phyloP scores from a whole-genome alignment of 2,329 filamentous ascomycete genomes.

The Magnaporthiopsis incrustans region DNA sequence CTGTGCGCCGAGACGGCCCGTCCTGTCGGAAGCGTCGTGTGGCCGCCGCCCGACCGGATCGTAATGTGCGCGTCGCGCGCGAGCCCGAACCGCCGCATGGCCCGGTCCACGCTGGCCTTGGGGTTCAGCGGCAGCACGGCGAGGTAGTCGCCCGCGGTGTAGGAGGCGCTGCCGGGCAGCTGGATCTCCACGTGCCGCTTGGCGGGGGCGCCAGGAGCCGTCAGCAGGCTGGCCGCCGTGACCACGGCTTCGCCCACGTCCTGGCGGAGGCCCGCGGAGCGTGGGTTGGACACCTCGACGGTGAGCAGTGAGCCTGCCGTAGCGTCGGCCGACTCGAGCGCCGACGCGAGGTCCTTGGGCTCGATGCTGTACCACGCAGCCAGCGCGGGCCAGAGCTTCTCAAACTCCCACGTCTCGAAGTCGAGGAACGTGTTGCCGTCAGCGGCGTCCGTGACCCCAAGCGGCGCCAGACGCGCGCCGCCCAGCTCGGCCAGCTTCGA shows the following conservation, averaged over 20 bases:
- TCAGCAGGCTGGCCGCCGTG: conserved; percentile 42
- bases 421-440: conserved; percentile 59
- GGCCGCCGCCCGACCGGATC: conserved; percentile 39
- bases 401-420: conserved; percentile 60
- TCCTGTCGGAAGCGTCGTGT: conserved; percentile 46
- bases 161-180: conserved; percentile 57
- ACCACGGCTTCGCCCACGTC: conserved; percentile 56
- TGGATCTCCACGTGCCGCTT: conserved; percentile 63
- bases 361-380: conserved; percentile 29
- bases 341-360: conserved; percentile 17
- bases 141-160: conserved; percentile 69
- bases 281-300: conserved; percentile 44
- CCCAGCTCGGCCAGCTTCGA: conserved; percentile 41
- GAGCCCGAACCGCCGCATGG: conserved; percentile 56
- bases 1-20: conserved; percentile 52
- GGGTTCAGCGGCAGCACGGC: conserved; percentile 67
- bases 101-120: conserved; percentile 50
- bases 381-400: conserved; percentile 41
- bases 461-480: conserved; percentile 33
- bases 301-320: conserved; percentile 20
- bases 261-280: conserved; percentile 51
- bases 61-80: conserved; percentile 61
- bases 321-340: conserved; percentile 15
- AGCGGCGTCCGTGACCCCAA: conserved; percentile 53
- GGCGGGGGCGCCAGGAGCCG: conserved; percentile 10